Conservation (phyloP, 2,329 filamentous ascomycete genomes). For the Dactylellina drechsleri region DNA sequence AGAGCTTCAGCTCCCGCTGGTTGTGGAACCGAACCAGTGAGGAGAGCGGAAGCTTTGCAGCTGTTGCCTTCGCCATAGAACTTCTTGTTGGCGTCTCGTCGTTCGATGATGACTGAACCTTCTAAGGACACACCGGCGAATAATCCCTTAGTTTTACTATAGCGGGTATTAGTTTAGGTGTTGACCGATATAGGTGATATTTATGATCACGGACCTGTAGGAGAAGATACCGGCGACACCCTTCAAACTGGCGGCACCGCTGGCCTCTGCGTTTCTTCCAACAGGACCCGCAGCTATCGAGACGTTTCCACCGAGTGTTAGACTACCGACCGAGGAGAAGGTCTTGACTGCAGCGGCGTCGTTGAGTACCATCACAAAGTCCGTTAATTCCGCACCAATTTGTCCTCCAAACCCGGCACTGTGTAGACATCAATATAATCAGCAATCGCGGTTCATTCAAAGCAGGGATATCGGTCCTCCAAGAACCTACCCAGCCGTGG, state of each 20-base stretch:
- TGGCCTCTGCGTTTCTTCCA: conserved; percentile 93
- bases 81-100: conserved; percentile 96
- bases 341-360: conserved; percentile 88
- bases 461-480: neutral
- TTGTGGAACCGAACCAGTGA: conserved; percentile 79
- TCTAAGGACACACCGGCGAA: conserved; percentile 96
- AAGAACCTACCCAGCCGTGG: conserved; percentile 69
- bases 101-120: conserved; percentile 90
- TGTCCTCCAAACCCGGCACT: conserved; percentile 84
- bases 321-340: conserved; percentile 88
- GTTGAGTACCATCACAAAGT: conserved; percentile 99
- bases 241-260: conserved; percentile 88
- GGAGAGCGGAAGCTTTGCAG: conserved; percentile 76
- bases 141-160: conserved; percentile 91
- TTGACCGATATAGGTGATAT: neutral
- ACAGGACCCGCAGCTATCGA: conserved; percentile 94
- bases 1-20: conserved; percentile 85
- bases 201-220: conserved; percentile 67
- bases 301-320: conserved; percentile 95
- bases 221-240: conserved; percentile 92
- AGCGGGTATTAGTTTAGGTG: conserved; percentile 8
- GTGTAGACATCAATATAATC: neutral
- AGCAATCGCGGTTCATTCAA: conserved; percentile 8
- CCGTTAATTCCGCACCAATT: conserved; percentile 86
- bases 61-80: conserved; percentile 76